Conservation (phyloP, 805 yeast species). For the Saccharomycopsis fermentans region DNA sequence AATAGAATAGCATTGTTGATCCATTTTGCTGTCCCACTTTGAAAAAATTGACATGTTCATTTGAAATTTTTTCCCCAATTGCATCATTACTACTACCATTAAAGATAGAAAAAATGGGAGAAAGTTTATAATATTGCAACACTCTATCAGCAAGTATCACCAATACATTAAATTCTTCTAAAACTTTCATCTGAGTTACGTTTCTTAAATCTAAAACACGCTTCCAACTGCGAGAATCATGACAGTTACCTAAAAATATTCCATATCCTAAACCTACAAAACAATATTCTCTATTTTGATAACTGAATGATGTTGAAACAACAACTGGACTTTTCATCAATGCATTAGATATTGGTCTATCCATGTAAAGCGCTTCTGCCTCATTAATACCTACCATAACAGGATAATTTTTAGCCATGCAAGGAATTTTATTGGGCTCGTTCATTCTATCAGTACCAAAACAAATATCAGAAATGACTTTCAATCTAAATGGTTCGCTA, state of each 20-base stretch:
- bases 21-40: constrained; percentile 60
- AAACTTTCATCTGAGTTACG: constrained; percentile 51
- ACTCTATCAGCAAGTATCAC: constrained; percentile 49
- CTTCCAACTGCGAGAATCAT: constrained; percentile 37
- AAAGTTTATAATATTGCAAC: constrained; percentile 53
- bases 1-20: constrained; percentile 45
- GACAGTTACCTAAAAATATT: constrained; percentile 37
- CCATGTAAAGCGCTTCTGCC: constrained; percentile 23
- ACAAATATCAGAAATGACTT: constrained; percentile 43
- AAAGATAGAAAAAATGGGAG: constrained; percentile 51
- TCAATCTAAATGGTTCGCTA: constrained; percentile 45
- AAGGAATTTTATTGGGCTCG: constrained; percentile 41
- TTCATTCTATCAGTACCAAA: constrained; percentile 56
- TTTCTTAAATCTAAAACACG: constrained; percentile 41
- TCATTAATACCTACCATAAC: constrained; percentile 32
- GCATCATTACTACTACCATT: constrained; percentile 31
- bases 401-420: constrained; percentile 43
- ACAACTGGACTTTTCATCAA: constrained; percentile 22
- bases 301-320: constrained; percentile 29
- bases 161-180: constrained; percentile 45
- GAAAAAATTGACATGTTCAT: constrained; percentile 51
- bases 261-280: constrained; percentile 59
- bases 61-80: constrained; percentile 38
- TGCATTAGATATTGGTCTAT: constrained; percentile 20
- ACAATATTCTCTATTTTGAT: constrained; percentile 35